Evolutionary conservation across 2,329 filamentous ascomycete genomes (phyloP).

Genomic region (Aspergillus ochraceoroseus): DNA sequence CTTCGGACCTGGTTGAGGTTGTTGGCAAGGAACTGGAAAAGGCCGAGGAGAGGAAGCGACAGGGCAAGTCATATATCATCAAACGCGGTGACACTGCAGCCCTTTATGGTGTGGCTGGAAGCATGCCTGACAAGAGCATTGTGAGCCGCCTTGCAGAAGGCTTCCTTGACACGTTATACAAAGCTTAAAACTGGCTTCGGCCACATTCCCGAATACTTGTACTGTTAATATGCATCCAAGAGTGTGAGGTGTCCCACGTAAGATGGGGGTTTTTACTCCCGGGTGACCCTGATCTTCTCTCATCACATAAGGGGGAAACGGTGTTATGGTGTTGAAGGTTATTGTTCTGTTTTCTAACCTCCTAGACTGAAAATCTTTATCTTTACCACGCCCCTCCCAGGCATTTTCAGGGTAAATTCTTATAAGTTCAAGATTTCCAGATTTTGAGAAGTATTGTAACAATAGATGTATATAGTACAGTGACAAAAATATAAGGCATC

Average conservation of each 20-base stretch:
- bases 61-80: conserved; percentile 53
- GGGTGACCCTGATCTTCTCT: neutral
- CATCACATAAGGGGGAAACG: conserved; percentile 10
- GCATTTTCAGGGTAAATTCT: neutral
- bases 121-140: conserved; percentile 90
- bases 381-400: conserved; percentile 1
- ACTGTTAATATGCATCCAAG: conserved; percentile 16
- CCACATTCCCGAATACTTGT: conserved; percentile 1
- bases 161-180: conserved; percentile 90
- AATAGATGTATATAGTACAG: conserved; percentile 13
- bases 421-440: conserved; percentile 1
- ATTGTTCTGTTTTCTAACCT: conserved; percentile 4
- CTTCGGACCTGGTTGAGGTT: conserved; percentile 61
- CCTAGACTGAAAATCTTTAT: conserved; percentile 7
- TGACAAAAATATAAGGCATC: conserved; percentile 14
- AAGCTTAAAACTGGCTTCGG: conserved; percentile 53
- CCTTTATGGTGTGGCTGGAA: conserved; percentile 91
- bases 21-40: conserved; percentile 69
- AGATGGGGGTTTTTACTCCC: neutral
- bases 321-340: conserved; percentile 14
- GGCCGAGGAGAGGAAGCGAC: conserved; percentile 62
- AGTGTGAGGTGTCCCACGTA: neutral
- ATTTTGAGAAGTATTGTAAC: neutral
- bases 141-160: conserved; percentile 85
- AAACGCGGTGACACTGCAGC: conserved; percentile 69